Evolutionary conservation across 2,329 filamentous ascomycete genomes (phyloP), one percentile per base, ranked within the genome.

Genomic region (Colletotrichum lini): DNA sequence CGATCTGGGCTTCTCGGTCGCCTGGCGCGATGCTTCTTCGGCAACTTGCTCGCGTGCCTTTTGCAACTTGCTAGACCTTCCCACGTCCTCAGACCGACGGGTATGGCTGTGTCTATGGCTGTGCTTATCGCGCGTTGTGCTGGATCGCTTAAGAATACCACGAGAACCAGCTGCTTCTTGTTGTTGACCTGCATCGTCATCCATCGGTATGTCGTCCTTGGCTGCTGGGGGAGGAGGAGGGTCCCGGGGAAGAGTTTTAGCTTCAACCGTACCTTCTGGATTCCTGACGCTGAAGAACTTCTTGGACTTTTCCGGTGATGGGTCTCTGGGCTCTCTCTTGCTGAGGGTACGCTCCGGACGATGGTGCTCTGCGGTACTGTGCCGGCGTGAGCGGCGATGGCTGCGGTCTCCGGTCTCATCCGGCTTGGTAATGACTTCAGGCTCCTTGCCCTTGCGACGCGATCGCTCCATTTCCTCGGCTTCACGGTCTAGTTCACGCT

Each of bases 251-350:
- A 74, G 73, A 13, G 73, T 60, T 47, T 72, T 74, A 10, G 76
- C 72, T 35, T 73, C 74, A 18, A 78, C 38, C 42, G 80, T 73
- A 23, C 82, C 83, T 70, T 84, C 77, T 12, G 76, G 78, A 40
- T 82, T 79, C 67, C 80, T 84, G 53, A 83, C 74, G 47, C 82
- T 79, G 67, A 86, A 85, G 75, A 84, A 84, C 62, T 77, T 83
- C 78, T 82, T 85, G 50, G 56, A 76, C 66, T 79, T 70, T 23
- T 61, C 67, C 5, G 66, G 64, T 2, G 65, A 59, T 16, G 74
- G 64, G 4, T 80, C 72, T 4, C 77, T 73, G 15, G 75, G 67
- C 7, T 81, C 80, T 38, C 77, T 79, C 42, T 76, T 77, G 18
- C 75, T 72, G 26, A 75, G 50, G 1, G 54, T 70, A 60, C 13